Evolutionary conservation across 2,329 filamentous ascomycete species (phyloP).

Genomic region (Botrytis squamosa): DNA sequence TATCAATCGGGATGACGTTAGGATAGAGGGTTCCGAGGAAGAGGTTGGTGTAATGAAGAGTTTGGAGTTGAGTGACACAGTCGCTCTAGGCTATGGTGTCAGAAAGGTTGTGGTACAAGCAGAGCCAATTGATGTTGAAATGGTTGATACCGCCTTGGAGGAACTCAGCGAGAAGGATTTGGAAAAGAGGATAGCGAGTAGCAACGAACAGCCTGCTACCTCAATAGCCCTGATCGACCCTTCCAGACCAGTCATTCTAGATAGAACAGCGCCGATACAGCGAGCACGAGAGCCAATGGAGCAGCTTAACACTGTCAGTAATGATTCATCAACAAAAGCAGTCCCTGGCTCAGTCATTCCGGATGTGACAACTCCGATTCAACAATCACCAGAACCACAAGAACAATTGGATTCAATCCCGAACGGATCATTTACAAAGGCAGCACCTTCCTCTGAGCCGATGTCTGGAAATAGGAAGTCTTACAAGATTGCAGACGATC

Average conservation of each 20-base stretch:
- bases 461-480: constrained; percentile 2
- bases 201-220: not conserved
- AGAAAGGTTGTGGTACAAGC: constrained; percentile 18
- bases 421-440: not conserved
- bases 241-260: not conserved
- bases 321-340: not conserved
- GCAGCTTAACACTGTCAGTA: not conserved
- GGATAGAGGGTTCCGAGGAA: constrained; percentile 6
- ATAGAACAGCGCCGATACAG: not conserved
- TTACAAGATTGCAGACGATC: constrained; percentile 16
- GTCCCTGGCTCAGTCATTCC: not conserved
- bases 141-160: not conserved
- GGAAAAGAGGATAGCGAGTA: not conserved
- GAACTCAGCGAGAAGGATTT: not conserved
- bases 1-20: constrained; percentile 14
- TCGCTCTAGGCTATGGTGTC: constrained; percentile 21
- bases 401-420: not conserved
- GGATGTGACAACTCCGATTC: not conserved
- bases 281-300: not conserved
- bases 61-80: constrained; percentile 13
- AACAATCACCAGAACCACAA: not conserved
- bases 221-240: not conserved
- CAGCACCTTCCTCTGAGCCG: not conserved
- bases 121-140: not conserved
- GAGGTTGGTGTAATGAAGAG: constrained; percentile 13